A percentile compares a stretch with the other conserved stretches of the same genome.
These are phyloP conservation scores for Diatrype stigma DNA, from an alignment of 2,329 filamentous ascomycete species.

Conservation along the genomic window DNA sequence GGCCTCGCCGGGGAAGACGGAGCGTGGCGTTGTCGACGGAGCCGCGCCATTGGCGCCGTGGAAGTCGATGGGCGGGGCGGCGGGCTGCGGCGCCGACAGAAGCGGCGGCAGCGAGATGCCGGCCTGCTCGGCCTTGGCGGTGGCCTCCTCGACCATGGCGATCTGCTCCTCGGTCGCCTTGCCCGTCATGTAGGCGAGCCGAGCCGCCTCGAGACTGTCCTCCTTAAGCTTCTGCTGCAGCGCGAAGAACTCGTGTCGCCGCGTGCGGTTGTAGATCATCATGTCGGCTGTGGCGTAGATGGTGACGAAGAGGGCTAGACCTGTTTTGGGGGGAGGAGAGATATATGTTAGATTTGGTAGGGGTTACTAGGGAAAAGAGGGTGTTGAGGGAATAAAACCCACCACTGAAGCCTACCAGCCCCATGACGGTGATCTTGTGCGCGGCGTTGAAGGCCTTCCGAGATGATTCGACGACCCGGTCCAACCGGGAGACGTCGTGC, in stretches of 20 bases:
- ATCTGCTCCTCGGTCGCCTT: slow-evolving; percentile 53
- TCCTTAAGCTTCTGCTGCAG: slow-evolving; percentile 50
- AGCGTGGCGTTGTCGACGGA: slow-evolving; percentile 6
- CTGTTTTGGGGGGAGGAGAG: slow-evolving; percentile 26
- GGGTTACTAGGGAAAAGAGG: too few relatives aligned
- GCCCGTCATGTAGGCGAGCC: slow-evolving; percentile 57
- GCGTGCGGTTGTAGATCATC: slow-evolving; percentile 57
- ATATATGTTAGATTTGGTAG: too few relatives aligned
- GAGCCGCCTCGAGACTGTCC: slow-evolving; percentile 53
- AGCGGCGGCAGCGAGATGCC: slow-evolving; percentile 48
- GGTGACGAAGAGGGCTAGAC: slow-evolving; percentile 51
- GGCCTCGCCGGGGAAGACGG: slow-evolving; percentile 20
- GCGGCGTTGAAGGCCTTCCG: slow-evolving; percentile 51
- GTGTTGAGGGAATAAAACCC: slow-evolving; percentile 19
- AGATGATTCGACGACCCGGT: slow-evolving; percentile 44
- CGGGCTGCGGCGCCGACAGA: slow-evolving; percentile 37
- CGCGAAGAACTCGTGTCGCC: slow-evolving; percentile 54
- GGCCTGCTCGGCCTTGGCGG: slow-evolving; percentile 40
- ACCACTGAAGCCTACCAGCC: slow-evolving; percentile 56
- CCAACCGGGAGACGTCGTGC: slow-evolving; percentile 50
- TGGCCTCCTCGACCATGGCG: slow-evolving; percentile 53
- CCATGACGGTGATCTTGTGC: slow-evolving; percentile 51
- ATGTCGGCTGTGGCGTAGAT: slow-evolving; percentile 59
- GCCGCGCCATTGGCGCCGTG: too few relatives aligned
- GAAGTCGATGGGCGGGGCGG: slow-evolving; percentile 15